A percentile compares a stretch with the other conserved stretches of the same genome.
Conservation (phyloP, 352 stramenopile species). For the Pythium aristosporum region DNA sequence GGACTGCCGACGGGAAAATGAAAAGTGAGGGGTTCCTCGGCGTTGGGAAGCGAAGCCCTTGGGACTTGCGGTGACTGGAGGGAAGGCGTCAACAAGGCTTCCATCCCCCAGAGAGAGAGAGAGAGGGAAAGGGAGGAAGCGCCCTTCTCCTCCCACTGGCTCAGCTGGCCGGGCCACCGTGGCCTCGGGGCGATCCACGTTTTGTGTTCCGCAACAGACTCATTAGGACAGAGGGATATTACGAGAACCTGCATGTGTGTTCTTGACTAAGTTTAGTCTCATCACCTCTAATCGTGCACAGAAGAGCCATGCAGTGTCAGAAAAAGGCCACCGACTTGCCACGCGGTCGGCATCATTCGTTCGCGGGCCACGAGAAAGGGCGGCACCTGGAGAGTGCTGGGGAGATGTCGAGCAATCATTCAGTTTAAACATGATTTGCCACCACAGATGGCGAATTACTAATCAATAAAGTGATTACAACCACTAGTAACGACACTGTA, state of each 20-base stretch:
- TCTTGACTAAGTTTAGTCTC: constrained; percentile 13
- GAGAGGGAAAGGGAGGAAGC: background rate
- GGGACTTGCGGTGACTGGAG: too few relatives aligned
- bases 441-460: background rate
- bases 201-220: background rate
- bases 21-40: constrained; percentile 2
- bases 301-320: background rate
- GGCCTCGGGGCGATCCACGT: background rate
- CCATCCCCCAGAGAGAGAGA: background rate
- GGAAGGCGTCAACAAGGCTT: too few relatives aligned
- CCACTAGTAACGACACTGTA: too few relatives aligned
- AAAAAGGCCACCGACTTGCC: constrained; percentile 1
- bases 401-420: constrained; percentile 16
- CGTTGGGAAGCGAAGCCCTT: too few relatives aligned
- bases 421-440: background rate
- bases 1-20: background rate
- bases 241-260: background rate
- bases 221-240: background rate
- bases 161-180: too few relatives aligned
- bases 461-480: background rate
- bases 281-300: background rate
- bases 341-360: constrained; percentile 4
- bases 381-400: constrained; percentile 4
- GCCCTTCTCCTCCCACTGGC: too few relatives aligned
- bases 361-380: constrained; percentile 10